A percentile compares a stretch with the other conserved stretches of the same genome.
phyloP scores from a whole-genome alignment of 108 stramenopile species.

The Conticribra guillardii region DNA sequence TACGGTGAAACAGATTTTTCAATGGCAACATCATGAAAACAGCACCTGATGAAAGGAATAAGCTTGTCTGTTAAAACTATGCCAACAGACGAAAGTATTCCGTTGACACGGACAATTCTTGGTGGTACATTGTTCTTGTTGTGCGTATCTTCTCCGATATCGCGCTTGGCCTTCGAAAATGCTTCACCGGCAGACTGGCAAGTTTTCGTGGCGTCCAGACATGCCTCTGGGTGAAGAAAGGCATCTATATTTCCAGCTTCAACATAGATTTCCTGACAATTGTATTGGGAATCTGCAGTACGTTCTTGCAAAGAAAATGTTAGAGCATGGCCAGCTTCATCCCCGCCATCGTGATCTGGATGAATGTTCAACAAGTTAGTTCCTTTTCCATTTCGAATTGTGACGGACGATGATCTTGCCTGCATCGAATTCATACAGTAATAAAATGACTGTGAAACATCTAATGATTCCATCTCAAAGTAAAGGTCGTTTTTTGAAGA shows the following conservation, averaged over 20 bases:
- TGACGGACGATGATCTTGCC: constrained; percentile 8
- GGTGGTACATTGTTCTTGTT: not conserved
- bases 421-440: constrained; percentile 14
- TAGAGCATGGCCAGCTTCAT: constrained; percentile 4
- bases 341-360: not conserved
- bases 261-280: constrained; percentile 23
- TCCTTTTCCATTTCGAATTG: constrained; percentile 5
- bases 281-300: not conserved
- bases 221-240: constrained; percentile 30
- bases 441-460: constrained; percentile 6
- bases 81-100: constrained; percentile 18
- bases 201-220: constrained; percentile 9
- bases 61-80: constrained; percentile 34
- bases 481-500: constrained; percentile 10
- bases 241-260: constrained; percentile 11
- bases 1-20: constrained; percentile 2
- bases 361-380: constrained; percentile 18
- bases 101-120: constrained; percentile 6
- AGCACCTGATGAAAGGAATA: constrained; percentile 35
- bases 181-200: not conserved
- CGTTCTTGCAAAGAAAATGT: constrained; percentile 4
- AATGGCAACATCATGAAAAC: constrained; percentile 11
- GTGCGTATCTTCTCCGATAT: not conserved
- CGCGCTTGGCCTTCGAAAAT: constrained; percentile 4
- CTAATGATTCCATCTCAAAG: constrained; percentile 14